Conservation (phyloP, 2,329 filamentous ascomycete species). For the Phaeomoniella chlamydospora region DNA sequence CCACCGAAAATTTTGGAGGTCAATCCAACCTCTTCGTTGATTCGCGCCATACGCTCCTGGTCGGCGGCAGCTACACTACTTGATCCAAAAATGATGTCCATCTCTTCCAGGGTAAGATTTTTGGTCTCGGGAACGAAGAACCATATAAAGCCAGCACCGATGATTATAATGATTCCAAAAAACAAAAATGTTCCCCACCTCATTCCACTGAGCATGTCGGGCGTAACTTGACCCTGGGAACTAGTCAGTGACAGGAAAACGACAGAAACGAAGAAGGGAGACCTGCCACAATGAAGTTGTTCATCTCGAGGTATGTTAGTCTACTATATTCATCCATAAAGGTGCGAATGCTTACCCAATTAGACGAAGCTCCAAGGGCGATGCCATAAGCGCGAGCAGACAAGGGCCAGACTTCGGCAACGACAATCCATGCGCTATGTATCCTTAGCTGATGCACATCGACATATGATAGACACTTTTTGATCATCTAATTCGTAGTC, state of each 20-base stretch:
- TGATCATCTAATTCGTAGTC: too few relatives aligned
- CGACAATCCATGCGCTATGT: constrained; percentile 56
- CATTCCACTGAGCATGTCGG: constrained; percentile 50
- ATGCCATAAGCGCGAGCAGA: constrained; percentile 57
- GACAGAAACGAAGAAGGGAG: background rate
- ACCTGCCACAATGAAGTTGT: constrained; percentile 38
- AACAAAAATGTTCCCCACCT: constrained; percentile 59
- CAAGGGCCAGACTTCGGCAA: constrained; percentile 61
- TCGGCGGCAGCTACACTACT: constrained; percentile 54
- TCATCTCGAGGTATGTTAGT: constrained; percentile 34
- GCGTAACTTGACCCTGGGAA: constrained; percentile 50
- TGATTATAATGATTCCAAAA: constrained; percentile 49
- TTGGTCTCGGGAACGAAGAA: constrained; percentile 41
- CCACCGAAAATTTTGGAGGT: constrained; percentile 11
- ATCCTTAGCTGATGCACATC: too few relatives aligned
- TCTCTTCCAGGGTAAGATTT: constrained; percentile 35
- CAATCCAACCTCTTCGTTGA: constrained; percentile 56
- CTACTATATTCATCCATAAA: too few relatives aligned
- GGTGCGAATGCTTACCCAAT: constrained; percentile 30
- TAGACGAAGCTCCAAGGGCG: constrained; percentile 50
- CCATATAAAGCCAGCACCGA: constrained; percentile 42
- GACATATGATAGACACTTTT: too few relatives aligned
- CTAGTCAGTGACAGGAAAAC: background rate
- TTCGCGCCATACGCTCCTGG: constrained; percentile 56
- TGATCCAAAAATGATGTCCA: constrained; percentile 54